These are phyloP conservation scores for Staphylotrichum tortipilum DNA, from an alignment of 495 filamentous ascomycete species.

Conservation along the genomic window DNA sequence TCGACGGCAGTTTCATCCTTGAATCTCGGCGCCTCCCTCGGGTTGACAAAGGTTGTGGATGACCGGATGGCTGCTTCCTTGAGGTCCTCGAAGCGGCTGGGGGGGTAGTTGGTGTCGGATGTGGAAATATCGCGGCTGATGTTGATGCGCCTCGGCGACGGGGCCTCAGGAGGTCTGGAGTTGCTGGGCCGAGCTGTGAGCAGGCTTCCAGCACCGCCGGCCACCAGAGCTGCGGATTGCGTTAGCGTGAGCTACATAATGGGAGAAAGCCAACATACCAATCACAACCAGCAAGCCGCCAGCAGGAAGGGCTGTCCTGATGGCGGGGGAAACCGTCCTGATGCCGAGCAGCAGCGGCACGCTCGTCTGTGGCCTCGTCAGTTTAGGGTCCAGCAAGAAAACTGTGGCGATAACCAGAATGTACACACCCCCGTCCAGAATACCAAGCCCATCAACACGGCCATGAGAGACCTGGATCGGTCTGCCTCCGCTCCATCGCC, in stretches of 20 bases:
- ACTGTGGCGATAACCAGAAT: background rate
- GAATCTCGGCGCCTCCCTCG: constrained; percentile 18
- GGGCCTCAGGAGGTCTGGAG: constrained; percentile 24
- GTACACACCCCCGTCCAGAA: constrained; percentile 45
- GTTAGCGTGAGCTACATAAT: background rate
- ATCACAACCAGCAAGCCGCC: constrained; percentile 41
- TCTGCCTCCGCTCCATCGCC: constrained; percentile 13
- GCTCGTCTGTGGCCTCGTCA: constrained; percentile 34
- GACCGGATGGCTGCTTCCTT: constrained; percentile 32
- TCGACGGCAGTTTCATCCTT: constrained; percentile 17
- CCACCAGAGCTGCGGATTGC: constrained; percentile 18
- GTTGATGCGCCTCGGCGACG: constrained; percentile 21
- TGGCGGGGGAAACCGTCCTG: constrained; percentile 28
- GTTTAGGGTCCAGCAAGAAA: background rate
- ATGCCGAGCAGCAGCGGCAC: constrained; percentile 42
- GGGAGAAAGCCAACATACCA: constrained; percentile 23
- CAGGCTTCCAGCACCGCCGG: constrained; percentile 18
- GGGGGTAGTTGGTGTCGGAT: constrained; percentile 36
- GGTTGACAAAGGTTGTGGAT: constrained; percentile 31
- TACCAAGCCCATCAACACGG: constrained; percentile 34
- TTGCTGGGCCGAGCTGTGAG: constrained; percentile 5
- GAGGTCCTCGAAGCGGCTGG: constrained; percentile 38
- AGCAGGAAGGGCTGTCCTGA: constrained; percentile 42
- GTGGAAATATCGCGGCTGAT: constrained; percentile 34
- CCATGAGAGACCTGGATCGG: constrained; percentile 30